A percentile compares a stretch with the other conserved stretches of the same genome.
Conservation (phyloP, 345 rosid species). For the Raphanus sativus region DNA sequence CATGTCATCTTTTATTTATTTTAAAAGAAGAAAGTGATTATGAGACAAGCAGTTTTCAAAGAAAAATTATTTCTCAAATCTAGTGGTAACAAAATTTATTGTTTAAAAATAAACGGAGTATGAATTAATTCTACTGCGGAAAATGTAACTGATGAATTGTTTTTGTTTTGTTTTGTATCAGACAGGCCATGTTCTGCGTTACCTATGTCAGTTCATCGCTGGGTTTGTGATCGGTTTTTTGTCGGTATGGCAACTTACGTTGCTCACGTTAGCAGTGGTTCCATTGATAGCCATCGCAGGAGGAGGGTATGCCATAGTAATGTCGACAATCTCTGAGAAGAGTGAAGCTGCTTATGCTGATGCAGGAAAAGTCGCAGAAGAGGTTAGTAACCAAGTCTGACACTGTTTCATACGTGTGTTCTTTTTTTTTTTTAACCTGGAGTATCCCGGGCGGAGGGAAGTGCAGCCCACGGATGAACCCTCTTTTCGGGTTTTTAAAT, state of each 20-base stretch:
- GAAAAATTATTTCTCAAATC: too few relatives aligned
- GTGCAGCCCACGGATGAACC: too few relatives aligned
- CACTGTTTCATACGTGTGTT: not conserved
- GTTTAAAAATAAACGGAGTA: not conserved
- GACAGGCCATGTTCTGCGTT: slow-evolving; percentile 77
- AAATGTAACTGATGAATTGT: not conserved
- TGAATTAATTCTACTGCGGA: not conserved
- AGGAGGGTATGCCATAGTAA: slow-evolving; percentile 62
- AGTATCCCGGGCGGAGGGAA: too few relatives aligned
- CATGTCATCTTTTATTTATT: too few relatives aligned
- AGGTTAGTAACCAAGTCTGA: slow-evolving; percentile 44
- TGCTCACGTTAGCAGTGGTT: slow-evolving; percentile 82
- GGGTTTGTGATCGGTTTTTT: slow-evolving; percentile 72
- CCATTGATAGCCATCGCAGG: slow-evolving; percentile 79
- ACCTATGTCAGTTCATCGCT: slow-evolving; percentile 59
- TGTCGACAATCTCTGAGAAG: slow-evolving; percentile 74
- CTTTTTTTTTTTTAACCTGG: too few relatives aligned
- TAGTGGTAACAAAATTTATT: too few relatives aligned
- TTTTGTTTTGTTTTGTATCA: slow-evolving; percentile 49
- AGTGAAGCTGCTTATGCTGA: slow-evolving; percentile 84
- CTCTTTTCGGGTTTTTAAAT: too few relatives aligned
- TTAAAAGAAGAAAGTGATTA: too few relatives aligned
- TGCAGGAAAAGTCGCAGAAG: slow-evolving; percentile 78
- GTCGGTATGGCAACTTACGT: slow-evolving; percentile 79
- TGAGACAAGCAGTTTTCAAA: too few relatives aligned